Base-by-base conservation (phyloP, 2,329 filamentous ascomycete genomes). In the Dichotomopilus funicola region DNA sequence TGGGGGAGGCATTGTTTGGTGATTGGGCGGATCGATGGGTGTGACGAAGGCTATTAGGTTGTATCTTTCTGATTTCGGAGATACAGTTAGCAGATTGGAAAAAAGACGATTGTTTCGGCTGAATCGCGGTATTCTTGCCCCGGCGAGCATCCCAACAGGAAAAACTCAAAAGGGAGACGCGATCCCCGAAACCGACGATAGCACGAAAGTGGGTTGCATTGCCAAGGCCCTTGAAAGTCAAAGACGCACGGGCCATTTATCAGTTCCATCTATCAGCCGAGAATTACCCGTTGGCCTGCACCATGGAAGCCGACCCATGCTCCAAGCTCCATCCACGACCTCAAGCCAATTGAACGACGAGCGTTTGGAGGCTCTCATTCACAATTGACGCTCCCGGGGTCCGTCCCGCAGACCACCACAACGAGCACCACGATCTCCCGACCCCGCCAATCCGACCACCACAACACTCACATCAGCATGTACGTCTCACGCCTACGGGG, bases 401-500 rank as follows among this genome's bases (percentile, higher is more conserved):
- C 51, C 51, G 42, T 45, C 47, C 58, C 52, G 54, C 48, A 42
- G 41, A 51, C 31, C 46, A 35, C 52, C 35, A 45, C 50, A 44
- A 36, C 43, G 48, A 42, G 36, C 37, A 51, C 54, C 41, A 82
- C 79, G 70, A 67, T 31, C 43, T 33, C 9, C 27, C 19, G 9
- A 38, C 8, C 12, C 19, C 48, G 19, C 52, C 40, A 47, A 27
- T 27, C 19, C 51, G 42, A 41, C 38, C 49, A 48, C 38, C 36
- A 11, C 40, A 3, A 6, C 12, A 42, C 6, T 12, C 13, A 8
- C 40, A 6, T 57, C 78, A 82, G 79, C 70, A 67, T 77, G 63
- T 73, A 74, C 48, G 71, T 71, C 59, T 62, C 72, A 34, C 66
- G 71, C 59, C 58, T 72, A 58, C 71, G 73, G 62, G 67, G 45